Evolutionary conservation across 2,329 filamentous ascomycete species (phyloP).

Genomic region (Calonectria pseudoturangicola): DNA sequence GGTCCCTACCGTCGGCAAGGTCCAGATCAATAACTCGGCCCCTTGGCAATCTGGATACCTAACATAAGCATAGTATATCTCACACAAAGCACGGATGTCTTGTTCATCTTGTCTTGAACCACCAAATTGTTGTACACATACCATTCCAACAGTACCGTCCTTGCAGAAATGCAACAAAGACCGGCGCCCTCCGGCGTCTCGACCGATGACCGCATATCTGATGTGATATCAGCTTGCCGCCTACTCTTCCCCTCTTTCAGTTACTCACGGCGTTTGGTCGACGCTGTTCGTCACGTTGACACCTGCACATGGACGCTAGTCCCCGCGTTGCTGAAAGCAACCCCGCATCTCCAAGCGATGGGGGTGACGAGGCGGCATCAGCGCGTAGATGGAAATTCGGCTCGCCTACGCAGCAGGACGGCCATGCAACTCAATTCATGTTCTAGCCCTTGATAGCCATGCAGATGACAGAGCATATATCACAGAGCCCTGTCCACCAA

Average conservation of each 20-base stretch:
- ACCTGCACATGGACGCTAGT: slow-evolving; percentile 52
- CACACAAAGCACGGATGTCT: slow-evolving; percentile 18
- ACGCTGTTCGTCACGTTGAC: slow-evolving; percentile 50
- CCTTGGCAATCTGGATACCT: slow-evolving; percentile 29
- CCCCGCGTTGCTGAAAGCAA: slow-evolving; percentile 54
- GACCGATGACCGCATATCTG: slow-evolving; percentile 38
- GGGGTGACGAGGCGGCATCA: slow-evolving; percentile 53
- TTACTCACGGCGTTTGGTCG: slow-evolving; percentile 31
- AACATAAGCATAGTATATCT: slow-evolving; percentile 3
- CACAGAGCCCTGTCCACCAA: slow-evolving; percentile 16
- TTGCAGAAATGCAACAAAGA: slow-evolving; percentile 27
- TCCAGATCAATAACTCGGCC: slow-evolving; percentile 21
- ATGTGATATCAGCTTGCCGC: slow-evolving; percentile 44
- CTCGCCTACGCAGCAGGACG: slow-evolving; percentile 17
- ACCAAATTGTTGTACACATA: neutral
- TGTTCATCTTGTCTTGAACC: slow-evolving; percentile 16
- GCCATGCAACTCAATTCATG: slow-evolving; percentile 11
- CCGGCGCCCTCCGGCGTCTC: slow-evolving; percentile 47
- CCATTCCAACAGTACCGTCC: slow-evolving; percentile 4
- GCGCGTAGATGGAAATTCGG: slow-evolving; percentile 53
- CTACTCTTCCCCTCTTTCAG: slow-evolving; percentile 11
- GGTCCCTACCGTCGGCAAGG: slow-evolving; percentile 14
- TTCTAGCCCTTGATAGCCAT: slow-evolving; percentile 43
- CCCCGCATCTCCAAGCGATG: slow-evolving; percentile 51
- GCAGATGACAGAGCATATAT: slow-evolving; percentile 42